Conservation (phyloP, 495 filamentous ascomycete genomes). For the Thozetella sp. region DNA sequence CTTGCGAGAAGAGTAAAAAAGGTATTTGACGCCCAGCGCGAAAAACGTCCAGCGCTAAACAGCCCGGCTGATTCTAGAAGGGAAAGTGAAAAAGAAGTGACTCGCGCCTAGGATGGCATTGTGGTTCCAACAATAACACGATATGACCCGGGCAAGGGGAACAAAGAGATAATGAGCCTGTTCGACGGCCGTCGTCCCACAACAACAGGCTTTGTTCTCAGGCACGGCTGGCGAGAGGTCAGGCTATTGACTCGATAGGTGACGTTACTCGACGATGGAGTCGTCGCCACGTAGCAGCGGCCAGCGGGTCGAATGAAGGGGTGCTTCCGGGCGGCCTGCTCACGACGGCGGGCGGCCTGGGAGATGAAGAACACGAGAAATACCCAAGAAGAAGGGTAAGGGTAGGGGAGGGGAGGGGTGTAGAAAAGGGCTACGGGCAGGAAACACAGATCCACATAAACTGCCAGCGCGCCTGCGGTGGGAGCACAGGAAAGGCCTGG, state of each 20-base stretch:
- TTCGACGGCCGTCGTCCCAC: not conserved
- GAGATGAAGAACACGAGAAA: conserved; percentile 2
- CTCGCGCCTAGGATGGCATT: conserved; percentile 8
- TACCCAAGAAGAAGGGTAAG: not conserved
- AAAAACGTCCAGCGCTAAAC: conserved; percentile 17
- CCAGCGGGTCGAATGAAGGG: not conserved
- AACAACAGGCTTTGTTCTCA: not conserved
- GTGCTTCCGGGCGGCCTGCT: not conserved
- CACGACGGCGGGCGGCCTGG: not conserved
- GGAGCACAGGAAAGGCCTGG: not conserved
- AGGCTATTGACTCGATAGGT: not conserved
- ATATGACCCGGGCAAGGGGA: conserved; percentile 1
- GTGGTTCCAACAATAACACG: not conserved
- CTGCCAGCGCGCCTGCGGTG: not conserved
- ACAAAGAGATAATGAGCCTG: conserved; percentile 2
- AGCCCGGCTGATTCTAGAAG: conserved; percentile 14
- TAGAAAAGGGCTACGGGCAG: not conserved
- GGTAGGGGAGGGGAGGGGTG: not conserved
- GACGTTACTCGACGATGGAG: not conserved
- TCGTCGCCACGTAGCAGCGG: not conserved
- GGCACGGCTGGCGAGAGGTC: not conserved
- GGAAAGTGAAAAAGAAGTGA: conserved; percentile 2
- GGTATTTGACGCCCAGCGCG: conserved; percentile 2
- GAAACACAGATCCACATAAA: not conserved
- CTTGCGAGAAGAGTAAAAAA: conserved; percentile 1